A percentile compares a stretch with the other conserved stretches of the same genome.
These are phyloP conservation scores for Hypomontagnella monticulosa DNA, from an alignment of 495 filamentous ascomycete genomes.

Conservation along the genomic window DNA sequence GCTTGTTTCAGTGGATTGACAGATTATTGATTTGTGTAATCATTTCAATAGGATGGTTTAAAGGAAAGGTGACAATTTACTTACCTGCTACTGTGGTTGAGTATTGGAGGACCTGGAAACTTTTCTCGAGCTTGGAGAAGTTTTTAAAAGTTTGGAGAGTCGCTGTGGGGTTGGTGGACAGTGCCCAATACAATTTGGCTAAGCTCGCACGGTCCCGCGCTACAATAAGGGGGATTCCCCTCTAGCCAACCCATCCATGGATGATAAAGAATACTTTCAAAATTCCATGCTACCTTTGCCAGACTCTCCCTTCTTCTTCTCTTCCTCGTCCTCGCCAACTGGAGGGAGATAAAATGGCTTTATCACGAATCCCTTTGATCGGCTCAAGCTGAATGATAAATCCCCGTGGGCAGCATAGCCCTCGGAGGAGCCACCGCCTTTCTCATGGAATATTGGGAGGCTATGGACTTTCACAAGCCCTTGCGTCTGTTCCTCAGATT, in stretches of 20 bases:
- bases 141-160: slow-evolving; percentile 31
- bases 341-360: slow-evolving; percentile 91
- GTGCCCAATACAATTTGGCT: neutral
- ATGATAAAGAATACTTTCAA: slow-evolving; percentile 46
- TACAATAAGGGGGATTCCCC: too few relatives aligned
- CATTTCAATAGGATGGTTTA: slow-evolving; percentile 58
- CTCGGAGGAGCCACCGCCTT: slow-evolving; percentile 79
- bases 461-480: slow-evolving; percentile 85
- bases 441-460: slow-evolving; percentile 86
- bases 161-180: slow-evolving; percentile 24
- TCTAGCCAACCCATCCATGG: too few relatives aligned
- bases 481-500: slow-evolving; percentile 78
- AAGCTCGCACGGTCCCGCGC: too few relatives aligned
- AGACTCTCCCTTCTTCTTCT: slow-evolving; percentile 63
- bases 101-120: slow-evolving; percentile 20
- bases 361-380: slow-evolving; percentile 81
- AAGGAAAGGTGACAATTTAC: slow-evolving; percentile 15
- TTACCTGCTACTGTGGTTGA: slow-evolving; percentile 34
- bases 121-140: slow-evolving; percentile 34
- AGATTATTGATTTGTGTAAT: slow-evolving; percentile 78
- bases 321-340: slow-evolving; percentile 79
- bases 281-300: slow-evolving; percentile 68
- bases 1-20: slow-evolving; percentile 83
- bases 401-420: slow-evolving; percentile 77
- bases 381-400: slow-evolving; percentile 87